Conservation (phyloP, 1,139 yeast species). For the Yamadazyma diddensiae region DNA sequence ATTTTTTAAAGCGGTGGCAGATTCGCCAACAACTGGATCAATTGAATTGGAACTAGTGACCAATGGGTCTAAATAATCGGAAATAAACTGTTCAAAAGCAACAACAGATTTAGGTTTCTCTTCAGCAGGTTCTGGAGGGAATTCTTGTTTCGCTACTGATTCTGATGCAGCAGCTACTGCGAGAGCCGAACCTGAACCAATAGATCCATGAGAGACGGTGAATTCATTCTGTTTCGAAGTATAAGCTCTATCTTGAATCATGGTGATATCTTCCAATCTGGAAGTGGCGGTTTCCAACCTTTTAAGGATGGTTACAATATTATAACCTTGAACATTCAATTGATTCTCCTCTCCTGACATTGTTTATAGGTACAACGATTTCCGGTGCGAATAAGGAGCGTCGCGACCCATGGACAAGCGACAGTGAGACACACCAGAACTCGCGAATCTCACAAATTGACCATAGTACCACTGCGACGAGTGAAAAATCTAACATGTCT, state of each 20-base stretch:
- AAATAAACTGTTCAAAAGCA: conserved; percentile 55
- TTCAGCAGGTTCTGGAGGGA: conserved; percentile 15
- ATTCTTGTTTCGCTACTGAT: conserved; percentile 9
- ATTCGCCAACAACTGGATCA: conserved; percentile 62
- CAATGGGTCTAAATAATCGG: conserved; percentile 58
- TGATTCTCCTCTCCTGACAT: conserved; percentile 50
- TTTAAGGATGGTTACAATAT: conserved; percentile 75
- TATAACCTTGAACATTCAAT: conserved; percentile 73
- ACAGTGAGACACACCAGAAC: no score
- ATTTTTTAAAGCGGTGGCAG: conserved; percentile 49
- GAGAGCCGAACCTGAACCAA: neutral
- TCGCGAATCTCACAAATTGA: no score
- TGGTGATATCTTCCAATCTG: conserved; percentile 83
- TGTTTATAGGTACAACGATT: neutral
- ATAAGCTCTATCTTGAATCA: conserved; percentile 61
- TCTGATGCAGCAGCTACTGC: conserved; percentile 11
- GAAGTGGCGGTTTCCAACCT: conserved; percentile 92
- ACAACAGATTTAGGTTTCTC: conserved; percentile 42
- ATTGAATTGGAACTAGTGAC: conserved; percentile 54
- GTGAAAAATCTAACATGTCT: no score
- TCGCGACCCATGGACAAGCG: no score
- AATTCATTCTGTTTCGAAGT: conserved; percentile 7
- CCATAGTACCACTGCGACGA: no score
- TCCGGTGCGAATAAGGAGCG: neutral
- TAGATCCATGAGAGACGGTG: neutral